Evolutionary conservation across 371 early-diverging fungal species (phyloP), one percentile per base, ranked within the genome.

Genomic region (Mucor racemosus): DNA sequence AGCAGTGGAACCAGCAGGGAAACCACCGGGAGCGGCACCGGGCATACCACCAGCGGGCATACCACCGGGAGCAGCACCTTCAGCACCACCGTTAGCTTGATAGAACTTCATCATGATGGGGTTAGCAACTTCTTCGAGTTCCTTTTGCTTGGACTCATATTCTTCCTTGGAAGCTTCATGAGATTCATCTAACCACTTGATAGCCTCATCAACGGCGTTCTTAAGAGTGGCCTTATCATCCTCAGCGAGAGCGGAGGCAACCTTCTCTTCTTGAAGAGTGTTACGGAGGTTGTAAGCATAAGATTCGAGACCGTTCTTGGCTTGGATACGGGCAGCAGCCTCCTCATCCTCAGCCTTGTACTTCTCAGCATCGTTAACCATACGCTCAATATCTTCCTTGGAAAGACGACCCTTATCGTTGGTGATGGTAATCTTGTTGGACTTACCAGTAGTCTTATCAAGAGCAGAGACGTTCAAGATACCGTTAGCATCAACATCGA

Each of bases 401-500:
- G 95, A 90, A 33, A 97, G 88, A 70, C 96, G 95, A 66, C 98
- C 97, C 73, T 92, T 91, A 76, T 93, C 91, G 90, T 93, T 94
- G 85, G 93, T 89, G 82, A 96, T 94, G 84, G 94, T 95, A 79
- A 92, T 92, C 78, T 89, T 89, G 75, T 88, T 87, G 59, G 75
- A 72, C 78, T 99, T 78, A 63, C 95, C 94, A 59, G 97, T 95
- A 58, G 91, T 88, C 86, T 91, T 92, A 85, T 97, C 97, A 64
- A 88, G 84, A 74, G 98, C 97, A 68, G 91, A 87, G 69, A 99
- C 97, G 81, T 94, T 95, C 66, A 95, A 85, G 78, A 96, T 95
- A 84, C 96, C 95, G 85, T 99, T 94, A 71, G 94, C 94, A 80
- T 97, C 96, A 58, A 96, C 82, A 77, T 97, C 96, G 81, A 97